These are phyloP conservation scores for Sphaerulina vaccinii DNA, from an alignment of 2,329 filamentous ascomycete species.

Conservation along the genomic window DNA sequence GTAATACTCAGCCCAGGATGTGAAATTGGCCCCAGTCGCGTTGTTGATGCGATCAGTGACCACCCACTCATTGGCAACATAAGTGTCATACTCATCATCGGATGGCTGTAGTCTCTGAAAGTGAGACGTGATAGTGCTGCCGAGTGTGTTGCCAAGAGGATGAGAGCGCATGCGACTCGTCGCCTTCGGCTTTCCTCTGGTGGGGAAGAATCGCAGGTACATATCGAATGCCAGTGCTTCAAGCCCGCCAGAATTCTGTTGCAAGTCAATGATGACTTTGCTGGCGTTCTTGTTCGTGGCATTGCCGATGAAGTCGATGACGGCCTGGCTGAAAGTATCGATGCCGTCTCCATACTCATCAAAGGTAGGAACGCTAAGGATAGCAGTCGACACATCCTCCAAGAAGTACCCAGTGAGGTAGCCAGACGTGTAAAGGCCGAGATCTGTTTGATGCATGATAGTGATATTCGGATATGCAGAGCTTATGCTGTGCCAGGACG, in stretches of 20 bases:
- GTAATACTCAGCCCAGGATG: conserved; percentile 33
- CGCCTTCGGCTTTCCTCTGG: too few species aligned
- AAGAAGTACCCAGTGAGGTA: too few species aligned
- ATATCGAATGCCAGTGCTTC: conserved; percentile 25
- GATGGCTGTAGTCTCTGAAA: conserved; percentile 10
- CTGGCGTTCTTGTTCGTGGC: conserved; percentile 13
- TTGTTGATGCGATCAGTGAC: conserved; percentile 29
- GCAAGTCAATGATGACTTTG: conserved; percentile 31
- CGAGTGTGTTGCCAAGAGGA: conserved; percentile 11
- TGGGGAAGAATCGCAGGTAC: conserved; percentile 20
- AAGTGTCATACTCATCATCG: conserved; percentile 1
- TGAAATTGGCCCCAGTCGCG: conserved; percentile 29
- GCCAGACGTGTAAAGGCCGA: too few species aligned
- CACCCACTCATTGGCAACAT: conserved; percentile 30
- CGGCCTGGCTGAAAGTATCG: conserved; percentile 34
- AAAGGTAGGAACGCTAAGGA: conserved; percentile 45
- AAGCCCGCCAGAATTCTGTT: conserved; percentile 29
- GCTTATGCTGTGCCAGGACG: too few species aligned
- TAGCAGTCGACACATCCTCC: conserved; percentile 34
- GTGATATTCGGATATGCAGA: too few species aligned
- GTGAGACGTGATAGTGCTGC: conserved; percentile 25
- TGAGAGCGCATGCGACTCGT: conserved; percentile 25
- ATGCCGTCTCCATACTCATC: conserved; percentile 33
- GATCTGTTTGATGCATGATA: too few species aligned
- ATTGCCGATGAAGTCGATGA: conserved; percentile 36